Evolutionary conservation across 768 basidiomycete species (phyloP), one percentile per base, ranked within the genome.

Genomic region (Calvatia gigantea): DNA sequence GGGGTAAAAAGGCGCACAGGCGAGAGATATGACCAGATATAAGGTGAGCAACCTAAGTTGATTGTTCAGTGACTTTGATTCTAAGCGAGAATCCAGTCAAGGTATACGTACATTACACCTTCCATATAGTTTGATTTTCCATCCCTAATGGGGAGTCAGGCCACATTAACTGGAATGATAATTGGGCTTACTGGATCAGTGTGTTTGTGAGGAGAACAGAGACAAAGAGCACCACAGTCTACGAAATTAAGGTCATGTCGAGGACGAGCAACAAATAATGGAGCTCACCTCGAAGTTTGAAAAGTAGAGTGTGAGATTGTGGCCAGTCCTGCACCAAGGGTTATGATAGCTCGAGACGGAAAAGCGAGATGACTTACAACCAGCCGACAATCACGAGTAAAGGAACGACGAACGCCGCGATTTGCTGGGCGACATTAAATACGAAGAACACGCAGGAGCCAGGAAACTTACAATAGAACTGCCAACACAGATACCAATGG

Each of bases 51-150:
- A 71, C 80, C 77, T 74, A 69, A 58, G 73, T 32, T 14, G 73
- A 70, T 45, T 74, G 60, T 32, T 67, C 71, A 58, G 73, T 74
- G 45, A 76, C n/a, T n/a, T n/a, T n/a, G n/a, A 70, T 15, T 72
- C 73, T 8, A 73, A 62, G 46, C 54, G 63, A 42, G 58, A 66
- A 39, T 51, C 72, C 15, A 42, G n/a, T n/a, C 14, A n/a, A 28
- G 5, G 47, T 21, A 42, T 2, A 64, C 71, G 17, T 61, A 76
- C 90, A 94, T 89, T 39, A 92, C 67, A 31, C 94, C 94, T 72
- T 95, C 94, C 86, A 96, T 89, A 65, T 92, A 94, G 65, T 95
- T 94, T 14, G 89, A 87, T 63, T 86, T 87, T 42, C 93, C 93
- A 59, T 91, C 88, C 72, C 85, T 82, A 44, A n/a, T 23, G 43